These are phyloP conservation scores for Colletotrichum gigasporum DNA, from an alignment of 2,329 filamentous ascomycete genomes.

Conservation along the genomic window DNA sequence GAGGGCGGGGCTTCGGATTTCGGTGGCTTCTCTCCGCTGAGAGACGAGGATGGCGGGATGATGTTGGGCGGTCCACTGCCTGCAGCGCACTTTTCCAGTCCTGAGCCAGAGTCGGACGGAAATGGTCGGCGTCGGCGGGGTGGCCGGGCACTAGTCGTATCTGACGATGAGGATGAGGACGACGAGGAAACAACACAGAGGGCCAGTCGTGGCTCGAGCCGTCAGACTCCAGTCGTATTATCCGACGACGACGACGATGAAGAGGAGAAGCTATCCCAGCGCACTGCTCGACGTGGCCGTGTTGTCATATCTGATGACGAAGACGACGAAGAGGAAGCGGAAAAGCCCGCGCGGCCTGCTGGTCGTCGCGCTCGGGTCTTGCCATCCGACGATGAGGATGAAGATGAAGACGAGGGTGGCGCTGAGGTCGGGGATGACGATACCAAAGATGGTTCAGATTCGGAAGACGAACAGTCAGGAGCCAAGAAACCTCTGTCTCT, in stretches of 20 bases:
- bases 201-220: not conserved
- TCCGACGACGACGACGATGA: slow-evolving; percentile 35
- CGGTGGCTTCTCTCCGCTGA: slow-evolving; percentile 9
- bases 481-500: not conserved
- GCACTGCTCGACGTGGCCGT: slow-evolving; percentile 30
- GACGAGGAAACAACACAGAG: slow-evolving; percentile 7
- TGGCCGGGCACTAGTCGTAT: slow-evolving; percentile 40
- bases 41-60: slow-evolving; percentile 29
- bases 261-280: not conserved
- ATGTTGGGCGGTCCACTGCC: slow-evolving; percentile 17
- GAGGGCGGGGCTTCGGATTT: slow-evolving; percentile 26
- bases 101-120: slow-evolving; percentile 35
- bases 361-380: slow-evolving; percentile 15
- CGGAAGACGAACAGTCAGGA: not conserved
- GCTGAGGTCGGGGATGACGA: not conserved
- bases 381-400: slow-evolving; percentile 13
- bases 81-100: slow-evolving; percentile 41
- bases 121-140: not conserved
- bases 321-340: slow-evolving; percentile 10
- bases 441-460: not conserved
- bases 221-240: slow-evolving; percentile 8
- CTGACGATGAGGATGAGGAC: slow-evolving; percentile 35
- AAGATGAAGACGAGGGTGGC: slow-evolving; percentile 29
- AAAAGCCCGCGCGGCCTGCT: not conserved
- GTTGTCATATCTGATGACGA: slow-evolving; percentile 37